phyloP scores from a whole-genome alignment of 192 early-diverging fungal genomes.

The Coemansia sp. region DNA sequence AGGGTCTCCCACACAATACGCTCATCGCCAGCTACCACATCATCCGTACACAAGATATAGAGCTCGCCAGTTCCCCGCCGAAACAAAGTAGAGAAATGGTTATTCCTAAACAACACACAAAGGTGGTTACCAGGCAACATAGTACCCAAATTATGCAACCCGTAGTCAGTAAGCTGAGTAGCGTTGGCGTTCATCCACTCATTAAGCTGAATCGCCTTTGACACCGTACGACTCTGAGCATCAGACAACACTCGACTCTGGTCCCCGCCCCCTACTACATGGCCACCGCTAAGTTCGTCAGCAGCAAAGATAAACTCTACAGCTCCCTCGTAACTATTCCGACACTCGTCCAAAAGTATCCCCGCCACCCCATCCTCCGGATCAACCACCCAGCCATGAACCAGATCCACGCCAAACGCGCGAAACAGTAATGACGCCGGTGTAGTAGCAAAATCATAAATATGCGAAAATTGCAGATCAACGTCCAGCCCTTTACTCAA shows the following conservation, averaged over 20 bases:
- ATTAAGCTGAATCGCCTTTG: slow-evolving; percentile 57
- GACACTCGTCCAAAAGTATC: slow-evolving; percentile 56
- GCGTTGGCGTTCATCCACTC: slow-evolving; percentile 76
- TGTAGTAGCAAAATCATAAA: slow-evolving; percentile 72
- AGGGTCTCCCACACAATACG: slow-evolving; percentile 79
- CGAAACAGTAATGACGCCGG: slow-evolving; percentile 71
- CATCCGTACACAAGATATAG: slow-evolving; percentile 73
- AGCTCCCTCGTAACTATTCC: slow-evolving; percentile 76
- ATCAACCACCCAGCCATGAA: slow-evolving; percentile 92
- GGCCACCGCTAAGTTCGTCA: slow-evolving; percentile 53
- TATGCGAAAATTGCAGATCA: slow-evolving; percentile 80
- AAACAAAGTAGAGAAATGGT: slow-evolving; percentile 85
- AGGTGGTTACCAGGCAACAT: slow-evolving; percentile 63
- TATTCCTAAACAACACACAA: slow-evolving; percentile 91
- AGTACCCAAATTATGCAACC: slow-evolving; percentile 70
- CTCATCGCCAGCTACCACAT: slow-evolving; percentile 65
- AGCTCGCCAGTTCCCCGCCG: slow-evolving; percentile 60
- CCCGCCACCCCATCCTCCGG: slow-evolving; percentile 63
- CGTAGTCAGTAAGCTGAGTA: slow-evolving; percentile 85
- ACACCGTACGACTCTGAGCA: slow-evolving; percentile 20
- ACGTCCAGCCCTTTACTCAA: slow-evolving; percentile 70
- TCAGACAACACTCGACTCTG: background rate
- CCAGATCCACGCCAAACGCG: slow-evolving; percentile 76
- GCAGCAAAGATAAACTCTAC: slow-evolving; percentile 78
- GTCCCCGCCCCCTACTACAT: slow-evolving; percentile 1